These are phyloP conservation scores for Eucalyptus decipiens DNA, from an alignment of 345 rosid genomes.

Conservation along the genomic window DNA sequence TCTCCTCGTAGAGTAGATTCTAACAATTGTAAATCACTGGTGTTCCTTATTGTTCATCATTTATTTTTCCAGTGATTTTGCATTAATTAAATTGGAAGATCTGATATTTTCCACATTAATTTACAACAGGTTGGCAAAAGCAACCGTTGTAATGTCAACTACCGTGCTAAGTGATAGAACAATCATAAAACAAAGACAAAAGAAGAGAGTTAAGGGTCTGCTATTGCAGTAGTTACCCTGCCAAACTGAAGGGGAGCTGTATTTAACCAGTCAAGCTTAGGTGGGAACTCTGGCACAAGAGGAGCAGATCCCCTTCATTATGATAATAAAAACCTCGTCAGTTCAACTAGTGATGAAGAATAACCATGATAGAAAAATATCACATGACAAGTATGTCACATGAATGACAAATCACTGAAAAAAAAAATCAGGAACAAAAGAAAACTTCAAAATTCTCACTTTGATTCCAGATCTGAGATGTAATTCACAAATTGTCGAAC, in stretches of 20 bases:
- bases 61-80: neutral
- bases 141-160: neutral
- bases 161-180: neutral
- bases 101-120: neutral
- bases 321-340: neutral
- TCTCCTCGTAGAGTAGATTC: neutral
- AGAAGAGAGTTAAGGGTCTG: neutral
- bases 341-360: neutral
- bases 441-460: conserved; percentile 19
- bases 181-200: neutral
- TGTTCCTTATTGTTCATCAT: neutral
- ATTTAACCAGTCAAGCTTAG: conserved; percentile 89
- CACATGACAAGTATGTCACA: neutral
- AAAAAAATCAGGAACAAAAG: neutral
- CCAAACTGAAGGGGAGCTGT: conserved; percentile 75
- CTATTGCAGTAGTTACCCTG: conserved; percentile 35
- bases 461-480: conserved; percentile 65
- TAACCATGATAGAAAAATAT: neutral
- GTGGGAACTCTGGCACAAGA: conserved; percentile 74
- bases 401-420: neutral
- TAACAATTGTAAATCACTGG: neutral
- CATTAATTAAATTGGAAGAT: neutral
- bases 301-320: conserved; percentile 40
- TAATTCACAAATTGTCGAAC: conserved; percentile 64
- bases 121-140: neutral